Percentiles rank a stretch among this genome's conserved stretches.
Conservation (phyloP, 2,329 filamentous ascomycete genomes). For the Pseudophaeomoniella oleicola region DNA sequence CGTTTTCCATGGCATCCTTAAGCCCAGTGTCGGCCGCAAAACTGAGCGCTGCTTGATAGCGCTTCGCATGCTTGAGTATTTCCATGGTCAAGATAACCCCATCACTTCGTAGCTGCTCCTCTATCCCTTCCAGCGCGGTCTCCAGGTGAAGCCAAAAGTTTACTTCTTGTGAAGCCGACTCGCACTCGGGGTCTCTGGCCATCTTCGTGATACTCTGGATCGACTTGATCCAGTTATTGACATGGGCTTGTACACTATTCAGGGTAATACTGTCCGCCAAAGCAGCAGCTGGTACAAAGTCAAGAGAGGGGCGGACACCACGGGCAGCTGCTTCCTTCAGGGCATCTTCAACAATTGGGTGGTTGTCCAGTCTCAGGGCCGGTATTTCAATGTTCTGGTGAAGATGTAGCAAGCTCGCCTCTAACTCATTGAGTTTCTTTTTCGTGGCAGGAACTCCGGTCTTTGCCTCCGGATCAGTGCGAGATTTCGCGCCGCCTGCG, state of each 20-base stretch:
- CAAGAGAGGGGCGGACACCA: constrained; percentile 56
- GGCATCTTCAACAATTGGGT: constrained; percentile 74
- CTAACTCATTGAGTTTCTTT: constrained; percentile 89
- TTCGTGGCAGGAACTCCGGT: constrained; percentile 94
- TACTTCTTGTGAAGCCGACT: constrained; percentile 89
- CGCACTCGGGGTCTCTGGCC: constrained; percentile 62
- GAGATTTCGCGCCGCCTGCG: constrained; percentile 49
- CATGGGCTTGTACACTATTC: constrained; percentile 82
- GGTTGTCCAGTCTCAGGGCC: constrained; percentile 72
- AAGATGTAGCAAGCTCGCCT: constrained; percentile 76
- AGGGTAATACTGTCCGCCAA: constrained; percentile 81
- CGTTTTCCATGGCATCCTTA: constrained; percentile 89
- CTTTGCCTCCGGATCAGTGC: constrained; percentile 77
- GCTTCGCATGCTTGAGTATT: constrained; percentile 90
- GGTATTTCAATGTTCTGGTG: constrained; percentile 98
- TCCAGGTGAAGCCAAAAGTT: constrained; percentile 99
- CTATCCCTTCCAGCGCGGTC: constrained; percentile 78
- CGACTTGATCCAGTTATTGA: constrained; percentile 97
- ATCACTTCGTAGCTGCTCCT: constrained; percentile 72
- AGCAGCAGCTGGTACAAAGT: constrained; percentile 61
- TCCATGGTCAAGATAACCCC: constrained; percentile 85
- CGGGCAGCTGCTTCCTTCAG: constrained; percentile 61
- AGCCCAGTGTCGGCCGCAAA: constrained; percentile 91
- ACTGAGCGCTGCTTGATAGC: constrained; percentile 93
- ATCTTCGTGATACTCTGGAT: constrained; percentile 95